Percentiles rank a stretch among this genome's conserved stretches.
These are phyloP conservation scores for Solanum pinnatisectum DNA, from an alignment of 257 asterid species.

Conservation along the genomic window DNA sequence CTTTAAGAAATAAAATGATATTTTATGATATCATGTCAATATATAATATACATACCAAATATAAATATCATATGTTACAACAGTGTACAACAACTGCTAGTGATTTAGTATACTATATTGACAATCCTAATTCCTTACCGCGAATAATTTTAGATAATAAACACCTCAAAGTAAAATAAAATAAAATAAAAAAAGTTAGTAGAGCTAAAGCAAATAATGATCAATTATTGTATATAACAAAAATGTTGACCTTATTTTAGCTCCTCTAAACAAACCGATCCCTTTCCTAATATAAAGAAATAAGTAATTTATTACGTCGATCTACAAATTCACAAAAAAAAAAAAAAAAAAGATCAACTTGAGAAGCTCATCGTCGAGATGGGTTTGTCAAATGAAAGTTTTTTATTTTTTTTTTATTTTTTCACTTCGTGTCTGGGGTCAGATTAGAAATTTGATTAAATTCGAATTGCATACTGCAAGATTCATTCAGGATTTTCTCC, in stretches of 20 bases:
- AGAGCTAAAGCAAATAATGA: neutral
- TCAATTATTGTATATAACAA: too few species aligned
- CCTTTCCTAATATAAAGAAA: neutral
- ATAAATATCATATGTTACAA: neutral
- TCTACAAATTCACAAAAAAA: too few species aligned
- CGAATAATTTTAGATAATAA: neutral
- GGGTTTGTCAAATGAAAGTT: neutral
- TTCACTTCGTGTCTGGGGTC: accelerated
- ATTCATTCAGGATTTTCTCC: accelerated
- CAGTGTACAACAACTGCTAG: too few species aligned
- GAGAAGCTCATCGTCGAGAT: neutral
- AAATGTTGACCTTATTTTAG: neutral
- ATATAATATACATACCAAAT: too few species aligned
- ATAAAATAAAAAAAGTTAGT: neutral
- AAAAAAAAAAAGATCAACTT: too few species aligned
- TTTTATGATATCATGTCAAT: too few species aligned
- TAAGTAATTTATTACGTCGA: too few species aligned
- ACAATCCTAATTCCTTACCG: neutral
- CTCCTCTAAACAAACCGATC: neutral
- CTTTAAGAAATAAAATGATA: neutral
- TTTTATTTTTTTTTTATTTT: too few species aligned
- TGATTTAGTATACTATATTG: neutral
- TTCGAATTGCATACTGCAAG: too few species aligned
- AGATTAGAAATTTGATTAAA: neutral
- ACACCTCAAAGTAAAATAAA: too few species aligned